phyloP scores from a whole-genome alignment of 345 rosid species.

The Erucastrum elatum region DNA sequence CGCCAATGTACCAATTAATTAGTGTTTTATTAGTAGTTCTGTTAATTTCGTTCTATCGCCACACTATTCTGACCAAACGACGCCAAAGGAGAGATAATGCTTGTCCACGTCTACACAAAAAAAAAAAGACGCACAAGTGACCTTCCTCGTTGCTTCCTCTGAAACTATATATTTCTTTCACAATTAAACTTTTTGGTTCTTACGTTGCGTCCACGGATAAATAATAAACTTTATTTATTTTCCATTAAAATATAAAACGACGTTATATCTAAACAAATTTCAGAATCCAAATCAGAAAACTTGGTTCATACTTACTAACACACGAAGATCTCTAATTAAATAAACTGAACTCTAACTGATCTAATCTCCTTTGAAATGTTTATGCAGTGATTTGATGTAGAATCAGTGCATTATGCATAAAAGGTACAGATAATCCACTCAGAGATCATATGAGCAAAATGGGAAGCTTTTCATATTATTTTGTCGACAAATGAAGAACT shows the following conservation, averaged over 20 bases:
- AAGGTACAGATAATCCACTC: not conserved
- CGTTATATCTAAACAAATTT: not conserved
- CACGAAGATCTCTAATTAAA: not conserved
- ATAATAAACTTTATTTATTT: not conserved
- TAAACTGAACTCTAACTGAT: not conserved
- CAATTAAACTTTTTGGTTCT: not conserved
- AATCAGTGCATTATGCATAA: no score
- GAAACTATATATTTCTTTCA: slow-evolving; percentile 19
- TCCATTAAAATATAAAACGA: not conserved
- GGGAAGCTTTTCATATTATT: not conserved
- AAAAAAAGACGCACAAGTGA: slow-evolving; percentile 21
- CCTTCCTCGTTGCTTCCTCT: slow-evolving; percentile 40
- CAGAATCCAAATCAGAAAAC: not conserved
- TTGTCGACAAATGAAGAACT: not conserved
- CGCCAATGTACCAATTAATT: not conserved
- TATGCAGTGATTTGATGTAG: not conserved
- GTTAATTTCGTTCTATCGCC: not conserved
- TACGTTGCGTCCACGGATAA: slow-evolving; percentile 16
- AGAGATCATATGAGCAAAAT: not conserved
- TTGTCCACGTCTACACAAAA: slow-evolving; percentile 22
- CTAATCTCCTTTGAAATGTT: not conserved
- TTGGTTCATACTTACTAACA: not conserved
- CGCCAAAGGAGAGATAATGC: slow-evolving; percentile 4
- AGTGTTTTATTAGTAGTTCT: not conserved
- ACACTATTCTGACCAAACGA: slow-evolving; percentile 22